A percentile compares a stretch with the other conserved stretches of the same genome.
Evolutionary conservation across 176 grass and related monocot species (phyloP).

Genomic region (Echinochloa phyllopogon): DNA sequence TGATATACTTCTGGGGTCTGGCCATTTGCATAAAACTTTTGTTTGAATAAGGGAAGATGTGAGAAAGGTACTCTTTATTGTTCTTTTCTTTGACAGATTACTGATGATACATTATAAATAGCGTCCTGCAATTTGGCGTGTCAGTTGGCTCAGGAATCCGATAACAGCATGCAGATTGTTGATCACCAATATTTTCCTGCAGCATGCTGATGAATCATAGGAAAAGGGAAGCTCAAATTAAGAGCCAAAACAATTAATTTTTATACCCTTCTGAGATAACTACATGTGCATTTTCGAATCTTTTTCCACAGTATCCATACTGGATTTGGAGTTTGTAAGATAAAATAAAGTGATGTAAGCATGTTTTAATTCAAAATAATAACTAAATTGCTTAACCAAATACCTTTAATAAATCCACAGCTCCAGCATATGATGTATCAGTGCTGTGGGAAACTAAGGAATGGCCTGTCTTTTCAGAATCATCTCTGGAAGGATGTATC

Average conservation of each 20-base stretch:
- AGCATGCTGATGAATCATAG: neutral
- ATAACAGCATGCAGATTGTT: neutral
- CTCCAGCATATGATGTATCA: no score
- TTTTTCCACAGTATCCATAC: neutral
- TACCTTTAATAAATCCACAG: no score
- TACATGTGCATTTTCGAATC: constrained; percentile 5
- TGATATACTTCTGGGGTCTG: neutral
- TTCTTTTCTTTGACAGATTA: neutral
- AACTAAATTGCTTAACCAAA: no score
- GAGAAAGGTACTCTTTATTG: neutral
- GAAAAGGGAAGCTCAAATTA: neutral
- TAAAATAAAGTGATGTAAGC: no score
- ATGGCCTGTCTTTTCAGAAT: no score
- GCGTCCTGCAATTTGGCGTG: neutral
- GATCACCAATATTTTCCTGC: neutral
- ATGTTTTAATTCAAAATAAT: no score
- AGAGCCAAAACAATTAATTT: neutral
- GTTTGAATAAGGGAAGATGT: neutral
- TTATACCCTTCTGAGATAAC: neutral
- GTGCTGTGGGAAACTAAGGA: no score
- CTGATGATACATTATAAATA: neutral
- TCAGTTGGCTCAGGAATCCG: neutral
- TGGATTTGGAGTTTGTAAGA: no score
- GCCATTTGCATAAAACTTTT: constrained; percentile 1
- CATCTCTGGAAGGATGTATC: no score